Conservation (phyloP, 1,139 yeast genomes). For the Saccharomyces hybrid region DNA sequence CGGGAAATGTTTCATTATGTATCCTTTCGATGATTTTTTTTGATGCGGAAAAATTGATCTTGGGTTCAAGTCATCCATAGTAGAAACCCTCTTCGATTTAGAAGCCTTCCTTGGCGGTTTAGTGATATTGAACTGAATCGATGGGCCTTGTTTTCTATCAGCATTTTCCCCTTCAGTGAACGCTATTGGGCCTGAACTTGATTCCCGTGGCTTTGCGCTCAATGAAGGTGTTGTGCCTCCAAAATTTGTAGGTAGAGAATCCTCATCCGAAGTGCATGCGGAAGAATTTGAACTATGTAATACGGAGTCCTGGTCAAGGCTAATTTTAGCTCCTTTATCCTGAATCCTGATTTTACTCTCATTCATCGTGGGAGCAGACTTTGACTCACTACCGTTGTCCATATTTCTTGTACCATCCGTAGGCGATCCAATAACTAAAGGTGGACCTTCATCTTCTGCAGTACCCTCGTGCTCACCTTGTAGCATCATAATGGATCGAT, state of each 20-base stretch:
- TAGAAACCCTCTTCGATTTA: neutral
- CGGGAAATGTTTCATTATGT: conserved; percentile 13
- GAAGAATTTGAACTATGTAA: neutral
- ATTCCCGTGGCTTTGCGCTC: neutral
- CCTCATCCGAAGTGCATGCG: neutral
- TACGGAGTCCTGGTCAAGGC: neutral
- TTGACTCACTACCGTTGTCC: neutral
- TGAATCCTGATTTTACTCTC: neutral
- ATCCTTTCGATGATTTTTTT: conserved; percentile 10
- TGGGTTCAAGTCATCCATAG: neutral
- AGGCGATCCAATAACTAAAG: conserved; percentile 72
- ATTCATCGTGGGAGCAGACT: neutral
- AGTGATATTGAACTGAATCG: conserved; percentile 25
- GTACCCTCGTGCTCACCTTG: conserved; percentile 41
- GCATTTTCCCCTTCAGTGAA: neutral
- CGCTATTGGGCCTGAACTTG: neutral
- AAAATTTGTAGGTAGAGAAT: neutral
- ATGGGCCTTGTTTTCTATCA: conserved; percentile 9
- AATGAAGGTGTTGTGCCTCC: neutral
- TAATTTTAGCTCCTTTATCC: neutral
- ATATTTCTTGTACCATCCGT: conserved; percentile 42
- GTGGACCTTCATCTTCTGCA: conserved; percentile 64
- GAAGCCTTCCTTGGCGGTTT: conserved; percentile 18
- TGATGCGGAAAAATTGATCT: neutral
- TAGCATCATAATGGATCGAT: conserved; percentile 71